These are phyloP conservation scores for Eucalyptus brandiana DNA, from an alignment of 345 rosid species.

Conservation along the genomic window DNA sequence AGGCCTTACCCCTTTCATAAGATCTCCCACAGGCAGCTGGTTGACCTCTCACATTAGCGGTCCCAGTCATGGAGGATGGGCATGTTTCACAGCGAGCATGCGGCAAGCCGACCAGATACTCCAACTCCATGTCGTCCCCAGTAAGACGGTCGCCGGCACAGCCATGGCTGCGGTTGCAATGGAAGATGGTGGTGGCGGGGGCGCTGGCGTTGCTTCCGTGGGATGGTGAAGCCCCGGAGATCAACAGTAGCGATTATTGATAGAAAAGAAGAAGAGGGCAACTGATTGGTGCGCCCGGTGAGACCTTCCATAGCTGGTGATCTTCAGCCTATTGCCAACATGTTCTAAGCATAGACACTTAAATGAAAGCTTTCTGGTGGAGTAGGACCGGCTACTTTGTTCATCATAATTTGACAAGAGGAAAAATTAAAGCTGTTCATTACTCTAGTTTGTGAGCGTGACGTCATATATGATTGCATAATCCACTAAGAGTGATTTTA, in stretches of 20 bases:
- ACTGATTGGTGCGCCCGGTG: background rate
- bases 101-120: background rate
- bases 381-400: background rate
- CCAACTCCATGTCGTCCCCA: background rate
- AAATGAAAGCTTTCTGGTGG: background rate
- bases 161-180: background rate
- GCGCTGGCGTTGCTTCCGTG: background rate
- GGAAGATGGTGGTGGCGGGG: background rate
- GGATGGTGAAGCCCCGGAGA: background rate
- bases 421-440: background rate
- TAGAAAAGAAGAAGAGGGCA: background rate
- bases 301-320: background rate
- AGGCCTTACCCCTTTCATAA: background rate
- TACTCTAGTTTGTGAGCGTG: background rate
- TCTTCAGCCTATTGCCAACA: background rate
- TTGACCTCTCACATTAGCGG: background rate
- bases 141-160: background rate
- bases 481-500: background rate
- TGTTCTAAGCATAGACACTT: background rate
- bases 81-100: background rate
- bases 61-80: background rate
- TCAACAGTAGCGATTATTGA: background rate
- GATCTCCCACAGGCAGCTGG: background rate
- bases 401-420: background rate
- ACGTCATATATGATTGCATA: background rate